Conservation (phyloP, 495 filamentous ascomycete genomes). For the Xylaria scruposa region DNA sequence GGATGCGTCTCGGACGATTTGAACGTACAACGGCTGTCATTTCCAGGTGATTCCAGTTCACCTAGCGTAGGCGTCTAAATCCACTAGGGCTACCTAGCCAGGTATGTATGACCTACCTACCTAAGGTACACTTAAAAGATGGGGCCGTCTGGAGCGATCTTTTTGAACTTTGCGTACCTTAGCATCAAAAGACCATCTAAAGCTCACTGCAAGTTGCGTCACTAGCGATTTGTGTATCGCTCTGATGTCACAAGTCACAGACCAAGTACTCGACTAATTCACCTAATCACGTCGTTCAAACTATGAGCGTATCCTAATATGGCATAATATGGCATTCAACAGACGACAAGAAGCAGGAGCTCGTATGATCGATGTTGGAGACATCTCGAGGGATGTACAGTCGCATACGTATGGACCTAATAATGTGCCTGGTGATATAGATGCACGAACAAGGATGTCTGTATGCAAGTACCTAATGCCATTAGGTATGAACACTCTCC, state of each 20-base stretch:
- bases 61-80: neutral
- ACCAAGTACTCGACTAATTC: neutral
- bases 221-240: neutral
- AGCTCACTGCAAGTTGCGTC: neutral
- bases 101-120: neutral
- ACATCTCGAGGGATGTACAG: neutral
- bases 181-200: neutral
- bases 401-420: neutral
- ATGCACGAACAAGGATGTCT: conserved; percentile 4
- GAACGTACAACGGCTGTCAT: neutral
- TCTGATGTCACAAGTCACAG: neutral
- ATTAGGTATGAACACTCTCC: neutral
- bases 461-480: neutral
- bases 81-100: neutral
- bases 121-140: neutral
- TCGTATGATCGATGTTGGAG: conserved; percentile 24
- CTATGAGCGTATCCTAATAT: neutral
- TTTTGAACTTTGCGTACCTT: neutral
- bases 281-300: neutral
- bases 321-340: neutral
- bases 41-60: neutral
- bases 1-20: conserved; percentile 10
- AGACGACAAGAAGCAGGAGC: conserved; percentile 12
- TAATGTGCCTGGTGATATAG: conserved; percentile 14
- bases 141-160: conserved; percentile 5